phyloP scores from a whole-genome alignment of 768 basidiomycete species.

The Podaxis sp. region DNA sequence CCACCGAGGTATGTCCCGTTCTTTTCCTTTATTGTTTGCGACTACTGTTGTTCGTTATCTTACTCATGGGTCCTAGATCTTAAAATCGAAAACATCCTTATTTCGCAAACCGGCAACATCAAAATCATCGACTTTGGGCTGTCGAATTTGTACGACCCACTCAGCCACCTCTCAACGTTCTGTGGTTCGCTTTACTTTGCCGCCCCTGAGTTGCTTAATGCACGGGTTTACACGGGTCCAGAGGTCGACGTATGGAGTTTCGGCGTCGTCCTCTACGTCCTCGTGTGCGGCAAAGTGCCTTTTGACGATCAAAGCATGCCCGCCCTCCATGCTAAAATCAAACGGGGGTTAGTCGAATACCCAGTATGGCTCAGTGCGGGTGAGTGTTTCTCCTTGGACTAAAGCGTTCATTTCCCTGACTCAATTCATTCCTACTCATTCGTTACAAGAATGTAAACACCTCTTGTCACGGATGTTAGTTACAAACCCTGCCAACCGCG shows the following conservation, averaged over 20 bases:
- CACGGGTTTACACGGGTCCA: conserved; percentile 93
- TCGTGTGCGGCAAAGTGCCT: conserved; percentile 98
- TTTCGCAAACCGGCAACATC: conserved; percentile 97
- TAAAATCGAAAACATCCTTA: conserved; percentile 99
- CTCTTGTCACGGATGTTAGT: conserved; percentile 94
- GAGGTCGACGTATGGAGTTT: conserved; percentile 99
- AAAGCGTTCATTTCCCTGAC: conserved; percentile 7
- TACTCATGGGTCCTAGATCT: conserved; percentile 50
- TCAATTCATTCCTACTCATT: not conserved
- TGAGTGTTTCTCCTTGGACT: conserved; percentile 30
- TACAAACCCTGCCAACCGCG: conserved; percentile 83
- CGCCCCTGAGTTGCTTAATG: conserved; percentile 95
- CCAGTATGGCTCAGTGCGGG: conserved; percentile 95
- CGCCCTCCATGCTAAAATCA: conserved; percentile 97
- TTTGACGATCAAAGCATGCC: conserved; percentile 99
- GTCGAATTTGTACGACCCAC: conserved; percentile 90
- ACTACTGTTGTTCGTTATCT: not conserved
- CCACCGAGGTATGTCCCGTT: conserved; percentile 63
- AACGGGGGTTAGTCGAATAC: conserved; percentile 94
- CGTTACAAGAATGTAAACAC: conserved; percentile 83
- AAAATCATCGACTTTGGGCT: conserved; percentile 99
- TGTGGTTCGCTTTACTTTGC: conserved; percentile 99
- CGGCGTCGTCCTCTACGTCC: conserved; percentile 94
- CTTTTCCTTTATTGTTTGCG: not conserved
- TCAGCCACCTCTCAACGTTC: conserved; percentile 82